phyloP scores from a whole-genome alignment of 2,329 filamentous ascomycete species.

The Epichloe elymi region DNA sequence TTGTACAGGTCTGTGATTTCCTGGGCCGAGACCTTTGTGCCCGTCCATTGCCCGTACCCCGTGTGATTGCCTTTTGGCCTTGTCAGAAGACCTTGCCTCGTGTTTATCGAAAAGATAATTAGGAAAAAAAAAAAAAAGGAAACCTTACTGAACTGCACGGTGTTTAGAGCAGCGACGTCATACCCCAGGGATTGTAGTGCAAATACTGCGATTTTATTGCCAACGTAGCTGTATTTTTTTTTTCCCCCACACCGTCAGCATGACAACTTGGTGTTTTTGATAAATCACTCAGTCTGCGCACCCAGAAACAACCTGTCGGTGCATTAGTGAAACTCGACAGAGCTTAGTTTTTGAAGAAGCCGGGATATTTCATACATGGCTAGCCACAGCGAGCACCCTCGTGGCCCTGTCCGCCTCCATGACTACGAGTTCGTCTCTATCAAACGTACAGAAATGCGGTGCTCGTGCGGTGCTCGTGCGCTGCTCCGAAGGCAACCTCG shows the following conservation, averaged over 20 bases:
- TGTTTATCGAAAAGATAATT: constrained; percentile 5
- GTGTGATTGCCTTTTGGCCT: constrained; percentile 70
- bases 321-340: neutral
- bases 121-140: neutral
- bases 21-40: constrained; percentile 64
- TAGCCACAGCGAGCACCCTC: constrained; percentile 74
- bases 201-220: constrained; percentile 93
- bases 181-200: constrained; percentile 88
- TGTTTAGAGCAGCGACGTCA: constrained; percentile 88
- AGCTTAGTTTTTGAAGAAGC: too few species aligned
- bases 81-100: neutral
- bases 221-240: constrained; percentile 60
- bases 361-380: constrained; percentile 60
- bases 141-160: constrained; percentile 84
- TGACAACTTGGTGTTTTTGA: neutral
- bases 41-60: constrained; percentile 79
- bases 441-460: too few species aligned
- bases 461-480: too few species aligned
- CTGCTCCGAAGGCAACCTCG: neutral
- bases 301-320: constrained; percentile 29
- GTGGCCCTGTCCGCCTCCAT: constrained; percentile 32
- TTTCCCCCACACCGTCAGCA: neutral
- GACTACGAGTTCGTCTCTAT: neutral
- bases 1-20: constrained; percentile 78
- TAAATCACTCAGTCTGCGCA: constrained; percentile 8